Evolutionary conservation across 2,329 filamentous ascomycete species (phyloP), one percentile per base, ranked within the genome.

Genomic region (Juglanconis sp.): DNA sequence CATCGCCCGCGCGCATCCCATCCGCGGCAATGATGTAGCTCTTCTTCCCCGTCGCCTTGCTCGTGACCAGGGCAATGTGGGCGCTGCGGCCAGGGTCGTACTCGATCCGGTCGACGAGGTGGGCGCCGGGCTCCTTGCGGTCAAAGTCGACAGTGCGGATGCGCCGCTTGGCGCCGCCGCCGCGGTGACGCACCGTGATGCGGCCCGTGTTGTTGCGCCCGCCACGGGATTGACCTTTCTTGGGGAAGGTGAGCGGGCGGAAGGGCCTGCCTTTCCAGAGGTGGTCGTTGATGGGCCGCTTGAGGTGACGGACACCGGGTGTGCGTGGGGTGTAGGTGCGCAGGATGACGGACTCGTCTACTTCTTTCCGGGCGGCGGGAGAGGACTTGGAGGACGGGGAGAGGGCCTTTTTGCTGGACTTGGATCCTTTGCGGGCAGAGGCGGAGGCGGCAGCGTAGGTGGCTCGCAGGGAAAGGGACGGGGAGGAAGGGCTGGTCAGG

Each of bases 1-100:
- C 82, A 73, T 99, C 95, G 44, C 96, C 96, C 4, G 90, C 91
- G 64, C 94, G 83, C 86, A 97, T 89, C 10, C 95, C 95, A 68
- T 99, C 95, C 0, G 95, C 86, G n/a, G 95, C 95, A 61, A 99
- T 81, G 65, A 99, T 96, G 74, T 99, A 99, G 66, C 88, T 91
- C 77, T 95, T 88, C 66, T 83, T 84, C 11, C 87, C 84, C 0
- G 89, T 94, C 52, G 86, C 83, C 65, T 92, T 79, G 68, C 90
- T 87, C 53, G 87, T 92, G 52, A 97, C 71, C 59, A 99, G 82
- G 5, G 95, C 95, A 74, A 99, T 93, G 72, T 99, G 95, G 13
- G 94, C 92, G 69, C 87, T 96, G 55, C 95, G 89, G 66, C 92
- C 92, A 1, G 95, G 95, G 69, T 99, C 96, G 74, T 98, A 93